phyloP scores from a whole-genome alignment of 1,284 basidiomycete species.

The Microbotryomycetes sp. region DNA sequence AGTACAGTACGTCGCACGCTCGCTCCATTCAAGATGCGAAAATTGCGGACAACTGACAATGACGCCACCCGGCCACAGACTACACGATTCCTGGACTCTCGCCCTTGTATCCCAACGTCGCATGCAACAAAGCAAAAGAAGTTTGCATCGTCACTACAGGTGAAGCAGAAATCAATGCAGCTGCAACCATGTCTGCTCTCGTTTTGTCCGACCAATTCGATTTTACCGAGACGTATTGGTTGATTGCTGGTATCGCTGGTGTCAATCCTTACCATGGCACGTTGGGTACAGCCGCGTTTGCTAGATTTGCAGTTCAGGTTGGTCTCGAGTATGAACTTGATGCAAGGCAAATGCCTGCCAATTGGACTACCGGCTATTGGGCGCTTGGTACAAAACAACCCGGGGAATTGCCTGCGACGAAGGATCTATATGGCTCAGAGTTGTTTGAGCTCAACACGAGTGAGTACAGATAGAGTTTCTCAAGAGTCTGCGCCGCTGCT shows the following conservation, averaged over 20 bases:
- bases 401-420: slow-evolving; percentile 15
- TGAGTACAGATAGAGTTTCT: neutral
- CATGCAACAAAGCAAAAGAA: slow-evolving; percentile 45
- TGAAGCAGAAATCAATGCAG: slow-evolving; percentile 51
- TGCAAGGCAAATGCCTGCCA: slow-evolving; percentile 47
- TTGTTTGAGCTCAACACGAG: slow-evolving; percentile 50
- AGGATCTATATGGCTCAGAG: slow-evolving; percentile 49
- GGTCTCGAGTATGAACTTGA: slow-evolving; percentile 47
- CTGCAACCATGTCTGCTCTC: slow-evolving; percentile 44
- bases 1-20: slow-evolving; percentile 33
- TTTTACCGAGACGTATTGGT: slow-evolving; percentile 49
- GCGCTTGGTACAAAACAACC: slow-evolving; percentile 16
- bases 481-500: neutral
- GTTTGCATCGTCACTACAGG: slow-evolving; percentile 47
- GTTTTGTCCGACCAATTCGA: slow-evolving; percentile 45
- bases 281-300: slow-evolving; percentile 48
- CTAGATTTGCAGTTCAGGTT: slow-evolving; percentile 45
- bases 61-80: no score
- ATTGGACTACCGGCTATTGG: slow-evolving; percentile 48
- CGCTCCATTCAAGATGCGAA: neutral
- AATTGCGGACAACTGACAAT: no score
- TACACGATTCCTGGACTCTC: slow-evolving; percentile 48
- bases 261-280: slow-evolving; percentile 48
- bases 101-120: slow-evolving; percentile 47
- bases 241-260: slow-evolving; percentile 50